These are phyloP conservation scores for Ramalina peruviana DNA, from an alignment of 495 filamentous ascomycete genomes.

Conservation along the genomic window DNA sequence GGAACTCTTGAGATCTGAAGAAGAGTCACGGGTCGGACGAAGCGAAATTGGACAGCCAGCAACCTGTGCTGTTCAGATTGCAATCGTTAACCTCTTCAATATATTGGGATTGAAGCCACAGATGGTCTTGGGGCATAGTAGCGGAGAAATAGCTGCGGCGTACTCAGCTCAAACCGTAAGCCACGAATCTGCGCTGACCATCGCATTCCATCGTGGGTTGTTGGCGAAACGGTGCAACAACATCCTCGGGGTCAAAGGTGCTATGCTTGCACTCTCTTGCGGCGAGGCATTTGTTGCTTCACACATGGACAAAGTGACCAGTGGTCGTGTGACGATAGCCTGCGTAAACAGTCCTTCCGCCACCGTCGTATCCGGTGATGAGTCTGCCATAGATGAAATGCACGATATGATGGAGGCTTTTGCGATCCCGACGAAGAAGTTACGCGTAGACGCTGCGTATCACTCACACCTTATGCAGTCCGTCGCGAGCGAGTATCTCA, in stretches of 20 bases:
- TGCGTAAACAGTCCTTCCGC: constrained; percentile 24
- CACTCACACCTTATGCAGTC: constrained; percentile 30
- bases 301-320: constrained; percentile 14
- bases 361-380: constrained; percentile 20
- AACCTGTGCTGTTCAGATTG: constrained; percentile 16
- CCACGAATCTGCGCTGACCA: constrained; percentile 3
- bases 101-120: constrained; percentile 10
- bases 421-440: constrained; percentile 1
- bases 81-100: constrained; percentile 9
- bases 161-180: constrained; percentile 12
- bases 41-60: constrained; percentile 6
- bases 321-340: constrained; percentile 13
- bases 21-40: background rate
- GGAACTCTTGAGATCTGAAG: background rate
- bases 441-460: constrained; percentile 20
- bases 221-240: constrained; percentile 15
- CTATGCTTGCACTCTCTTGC: constrained; percentile 7
- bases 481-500: constrained; percentile 21
- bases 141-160: constrained; percentile 30
- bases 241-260: constrained; percentile 15
- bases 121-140: constrained; percentile 24
- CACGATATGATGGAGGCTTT: background rate
- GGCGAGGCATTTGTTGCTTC: background rate
- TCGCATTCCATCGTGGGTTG: constrained; percentile 22
- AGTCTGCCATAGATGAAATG: constrained; percentile 8